Evolutionary conservation across 2,329 filamentous ascomycete genomes (phyloP), one percentile per base, ranked within the genome.

Genomic region (Ceratocystis huliohia): DNA sequence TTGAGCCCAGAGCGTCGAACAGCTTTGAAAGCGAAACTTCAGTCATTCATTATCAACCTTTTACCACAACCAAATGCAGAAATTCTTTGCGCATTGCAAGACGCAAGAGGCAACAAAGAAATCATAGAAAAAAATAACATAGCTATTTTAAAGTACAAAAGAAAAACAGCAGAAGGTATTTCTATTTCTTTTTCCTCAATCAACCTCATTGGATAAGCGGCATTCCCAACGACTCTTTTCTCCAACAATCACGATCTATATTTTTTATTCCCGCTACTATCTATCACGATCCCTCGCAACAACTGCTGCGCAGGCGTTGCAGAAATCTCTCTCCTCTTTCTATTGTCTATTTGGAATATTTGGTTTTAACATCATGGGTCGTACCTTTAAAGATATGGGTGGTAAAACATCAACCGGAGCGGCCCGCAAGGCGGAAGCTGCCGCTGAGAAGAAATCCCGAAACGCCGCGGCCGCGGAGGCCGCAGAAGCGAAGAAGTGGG

Each of bases 381-480:
- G 82, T 71, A 90, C 89, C 77, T 92, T 89, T 76, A 83, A 80
- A 65, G 83, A 79, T 65, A 91, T 95, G 69, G 91, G 88, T 78
- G 88, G 82, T 75, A 97, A 96, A 78, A 97, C 97, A 80, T 91
- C 79, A 2, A 84, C 87, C 7, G 94, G 93, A 70, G 91, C 96
- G 76, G 91, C 92, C 69, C 84, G 91, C 78, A 97, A 99, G 81
- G 91, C 91, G 69, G 91, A 96, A 62, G 87, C 85, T 2, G 93
- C 91, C 0, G 88, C 89, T 7, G 78, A 82, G 66, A 97, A 97
- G 78, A 82, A 86, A 68, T 89, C 90, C 0, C 85, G 76, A 2
- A 86, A 87, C 68, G 83, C 90, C 48, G 78, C 82, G 46, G 87
- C 87, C 76, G 82, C 80, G 65, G 84, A 84, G 3, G 83, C 80